Evolutionary conservation across 257 asterid genomes (phyloP), one percentile per base, ranked within the genome.

Genomic region (Primulina tabacum): DNA sequence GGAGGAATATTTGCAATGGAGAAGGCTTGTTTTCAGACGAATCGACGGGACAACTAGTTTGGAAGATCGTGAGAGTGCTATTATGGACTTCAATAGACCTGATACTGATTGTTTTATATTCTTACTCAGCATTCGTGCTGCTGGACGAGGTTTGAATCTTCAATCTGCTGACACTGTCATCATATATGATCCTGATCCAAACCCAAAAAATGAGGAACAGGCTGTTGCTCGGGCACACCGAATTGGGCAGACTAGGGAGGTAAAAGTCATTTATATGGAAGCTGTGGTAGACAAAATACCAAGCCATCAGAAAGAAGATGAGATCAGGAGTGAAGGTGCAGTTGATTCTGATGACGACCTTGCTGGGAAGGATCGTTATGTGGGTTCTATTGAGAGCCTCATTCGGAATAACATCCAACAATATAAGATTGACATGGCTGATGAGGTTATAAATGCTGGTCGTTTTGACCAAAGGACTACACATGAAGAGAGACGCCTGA

Each of bases 151-250:
- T 67, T 82, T 94, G 69, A 94, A 94, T 83, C 96, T 94, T 69
- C 99, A 94, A 79, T 60, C 99, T 69, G 99, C 99, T 61, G 99
- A 94, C 75, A 94, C 99, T 7, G 99, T 94, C 75, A 84, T 94
- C 80, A 94, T 94, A 77, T 94, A 94, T 75, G 99, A 94, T 83
- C 99, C 99, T 53, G 99, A 94, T 78, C 99, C 99, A 52, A 94
- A 94, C 85, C 99, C 99, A 7, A 94, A 94, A 80, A 94, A 94
- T 77, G 99, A 94, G 82, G 99, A 94, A 76, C 99, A 94, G 80
- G 99, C 99, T 56, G 98, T 94, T 78, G 99, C 98, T 66, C 84
- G 99, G 38, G 98, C 97, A 55, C 99, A 94, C 80, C 96, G 99
- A 24, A 94, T 94, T 66, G 99, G 99, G 60, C 99, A 94, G 89